Evolutionary conservation across 116 monocot genomes (phyloP).

Genomic region (Cymodocea nodosa): DNA sequence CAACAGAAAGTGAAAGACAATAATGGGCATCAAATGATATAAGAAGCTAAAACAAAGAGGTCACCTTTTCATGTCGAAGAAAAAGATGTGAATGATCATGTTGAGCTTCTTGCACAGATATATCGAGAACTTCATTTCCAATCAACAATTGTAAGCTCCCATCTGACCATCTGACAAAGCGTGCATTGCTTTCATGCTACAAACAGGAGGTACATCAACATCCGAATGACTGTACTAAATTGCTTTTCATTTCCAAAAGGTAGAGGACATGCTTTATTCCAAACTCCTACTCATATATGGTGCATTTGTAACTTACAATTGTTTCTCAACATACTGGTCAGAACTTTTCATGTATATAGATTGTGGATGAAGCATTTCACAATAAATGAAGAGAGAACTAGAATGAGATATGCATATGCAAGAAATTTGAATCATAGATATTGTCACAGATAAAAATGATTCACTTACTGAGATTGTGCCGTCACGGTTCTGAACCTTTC

Average conservation of each 20-base stretch:
- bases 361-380: not conserved
- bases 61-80: slow-evolving; percentile 91
- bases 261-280: not conserved
- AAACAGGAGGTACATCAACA: slow-evolving; percentile 7
- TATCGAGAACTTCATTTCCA: slow-evolving; percentile 98
- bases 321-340: not conserved
- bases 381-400: not conserved
- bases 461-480: slow-evolving; percentile 62
- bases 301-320: not conserved
- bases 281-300: not conserved
- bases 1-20: not conserved
- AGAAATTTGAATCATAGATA: not conserved
- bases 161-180: slow-evolving; percentile 96
- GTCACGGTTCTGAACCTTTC: slow-evolving; percentile 63
- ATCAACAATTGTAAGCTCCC: slow-evolving; percentile 89
- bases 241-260: not conserved
- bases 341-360: not conserved
- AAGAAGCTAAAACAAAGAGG: not conserved
- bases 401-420: not conserved
- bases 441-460: not conserved
- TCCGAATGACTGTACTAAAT: not conserved
- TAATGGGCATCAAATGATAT: not conserved
- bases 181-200: slow-evolving; percentile 98
- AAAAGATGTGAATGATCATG: slow-evolving; percentile 97
- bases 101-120: slow-evolving; percentile 80